These are phyloP conservation scores for Umbelopsis sp. DNA, from an alignment of 192 early-diverging fungal species.

Conservation along the genomic window DNA sequence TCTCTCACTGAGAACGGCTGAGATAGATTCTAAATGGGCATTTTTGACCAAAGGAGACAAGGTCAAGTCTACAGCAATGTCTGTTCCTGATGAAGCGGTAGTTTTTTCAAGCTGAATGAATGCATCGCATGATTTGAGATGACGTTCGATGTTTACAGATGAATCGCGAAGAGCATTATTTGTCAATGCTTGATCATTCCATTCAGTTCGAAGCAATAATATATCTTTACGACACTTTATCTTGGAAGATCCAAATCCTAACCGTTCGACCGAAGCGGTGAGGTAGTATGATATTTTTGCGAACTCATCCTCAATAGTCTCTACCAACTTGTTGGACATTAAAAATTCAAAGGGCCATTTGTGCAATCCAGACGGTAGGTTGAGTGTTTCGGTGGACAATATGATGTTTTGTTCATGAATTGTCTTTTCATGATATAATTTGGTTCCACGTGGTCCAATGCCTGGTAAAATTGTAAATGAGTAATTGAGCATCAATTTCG, in stretches of 20 bases:
- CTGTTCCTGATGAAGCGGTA: conserved; percentile 27
- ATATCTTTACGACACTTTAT: conserved; percentile 26
- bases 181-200: conserved; percentile 23
- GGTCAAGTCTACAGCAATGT: conserved; percentile 23
- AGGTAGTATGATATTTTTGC: conserved; percentile 33
- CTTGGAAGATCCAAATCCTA: conserved; percentile 1
- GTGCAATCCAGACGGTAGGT: conserved; percentile 22
- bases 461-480: conserved; percentile 11
- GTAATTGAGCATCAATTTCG: background rate
- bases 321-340: conserved; percentile 26
- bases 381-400: conserved; percentile 2
- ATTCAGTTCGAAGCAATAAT: conserved; percentile 28
- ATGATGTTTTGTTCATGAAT: conserved; percentile 34
- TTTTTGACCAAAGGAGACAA: conserved; percentile 25
- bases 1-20: conserved; percentile 23
- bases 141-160: conserved; percentile 31
- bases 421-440: conserved; percentile 31
- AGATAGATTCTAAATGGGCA: conserved; percentile 30
- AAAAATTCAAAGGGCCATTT: conserved; percentile 34
- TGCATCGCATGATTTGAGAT: conserved; percentile 19
- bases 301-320: conserved; percentile 38
- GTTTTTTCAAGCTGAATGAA: conserved; percentile 28
- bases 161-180: conserved; percentile 22
- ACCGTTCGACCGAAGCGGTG: conserved; percentile 24
- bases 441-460: conserved; percentile 21